phyloP scores from a whole-genome alignment of 2,329 filamentous ascomycete genomes.

The Alternaria viburni region DNA sequence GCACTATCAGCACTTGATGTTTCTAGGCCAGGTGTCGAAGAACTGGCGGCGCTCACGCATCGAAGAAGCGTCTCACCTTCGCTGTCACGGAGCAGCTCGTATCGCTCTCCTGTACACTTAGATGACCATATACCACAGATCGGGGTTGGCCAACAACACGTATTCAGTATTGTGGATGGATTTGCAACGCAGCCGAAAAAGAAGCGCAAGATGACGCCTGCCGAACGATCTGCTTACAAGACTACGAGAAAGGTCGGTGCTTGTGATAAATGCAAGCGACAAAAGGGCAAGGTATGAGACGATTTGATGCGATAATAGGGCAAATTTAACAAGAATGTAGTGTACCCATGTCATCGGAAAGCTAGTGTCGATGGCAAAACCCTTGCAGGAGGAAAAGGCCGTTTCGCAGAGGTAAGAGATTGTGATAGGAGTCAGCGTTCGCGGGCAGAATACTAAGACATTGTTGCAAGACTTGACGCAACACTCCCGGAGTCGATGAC shows the following conservation, averaged over 20 bases:
- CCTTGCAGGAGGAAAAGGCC: background rate
- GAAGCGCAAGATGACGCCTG: conserved; percentile 35
- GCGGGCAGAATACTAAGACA: background rate
- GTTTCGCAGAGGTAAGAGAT: conserved; percentile 2
- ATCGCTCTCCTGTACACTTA: background rate
- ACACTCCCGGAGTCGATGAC: background rate
- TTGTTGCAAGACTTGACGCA: background rate
- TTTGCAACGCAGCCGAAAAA: conserved; percentile 27
- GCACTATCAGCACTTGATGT: background rate
- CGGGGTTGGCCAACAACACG: conserved; percentile 25
- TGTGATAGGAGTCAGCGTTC: no score
- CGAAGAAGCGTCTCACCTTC: background rate
- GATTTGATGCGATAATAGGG: background rate
- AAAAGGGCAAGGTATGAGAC: conserved; percentile 34
- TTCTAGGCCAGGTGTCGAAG: background rate
- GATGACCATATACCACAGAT: conserved; percentile 1
- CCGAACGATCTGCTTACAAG: conserved; percentile 34
- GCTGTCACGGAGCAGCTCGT: background rate
- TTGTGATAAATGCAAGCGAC: conserved; percentile 32
- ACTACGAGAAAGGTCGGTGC: conserved; percentile 35
- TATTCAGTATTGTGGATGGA: conserved; percentile 33
- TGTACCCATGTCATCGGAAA: background rate
- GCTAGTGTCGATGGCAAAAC: background rate
- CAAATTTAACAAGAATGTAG: background rate
- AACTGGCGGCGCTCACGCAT: background rate